Evolutionary conservation across 306 rosid species (phyloP).

Genomic region (Sechiopsis laciniata): DNA sequence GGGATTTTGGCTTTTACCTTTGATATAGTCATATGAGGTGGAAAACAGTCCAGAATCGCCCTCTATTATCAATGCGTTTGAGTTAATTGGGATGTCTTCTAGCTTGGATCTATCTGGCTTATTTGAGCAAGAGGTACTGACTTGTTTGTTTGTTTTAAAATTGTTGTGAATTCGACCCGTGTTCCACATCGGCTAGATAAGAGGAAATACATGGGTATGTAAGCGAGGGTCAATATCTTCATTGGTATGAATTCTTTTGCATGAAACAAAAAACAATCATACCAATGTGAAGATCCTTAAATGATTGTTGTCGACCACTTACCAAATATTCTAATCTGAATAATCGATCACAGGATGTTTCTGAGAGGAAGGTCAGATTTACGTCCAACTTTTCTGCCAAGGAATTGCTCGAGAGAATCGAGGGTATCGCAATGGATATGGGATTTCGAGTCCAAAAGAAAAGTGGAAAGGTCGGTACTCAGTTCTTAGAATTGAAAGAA

Average conservation of each 20-base stretch:
- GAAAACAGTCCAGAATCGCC: constrained; percentile 46
- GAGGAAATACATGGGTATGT: no score
- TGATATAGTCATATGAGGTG: constrained; percentile 43
- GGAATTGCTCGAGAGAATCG: constrained; percentile 63
- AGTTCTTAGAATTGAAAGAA: background rate
- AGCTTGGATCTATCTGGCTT: constrained; percentile 88
- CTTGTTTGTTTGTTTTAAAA: background rate
- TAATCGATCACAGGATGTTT: constrained; percentile 48
- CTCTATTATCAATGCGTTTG: constrained; percentile 71
- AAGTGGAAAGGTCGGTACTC: constrained; percentile 61
- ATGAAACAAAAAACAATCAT: no score
- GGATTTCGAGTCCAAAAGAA: constrained; percentile 68
- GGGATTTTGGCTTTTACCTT: constrained; percentile 20
- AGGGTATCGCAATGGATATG: constrained; percentile 60
- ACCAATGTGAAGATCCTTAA: no score
- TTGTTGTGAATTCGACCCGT: no score
- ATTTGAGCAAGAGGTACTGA: constrained; percentile 83
- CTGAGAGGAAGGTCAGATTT: constrained; percentile 90
- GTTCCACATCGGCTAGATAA: no score
- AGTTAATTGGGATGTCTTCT: constrained; percentile 94
- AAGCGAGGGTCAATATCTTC: no score
- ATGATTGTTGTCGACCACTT: no score
- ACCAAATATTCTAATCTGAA: background rate
- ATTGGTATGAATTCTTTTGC: no score
- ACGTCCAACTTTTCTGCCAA: constrained; percentile 66